Evolutionary conservation across 208 protist genomes (phyloP), one percentile per base, ranked within the genome.

Genomic region (Giardia muris): DNA sequence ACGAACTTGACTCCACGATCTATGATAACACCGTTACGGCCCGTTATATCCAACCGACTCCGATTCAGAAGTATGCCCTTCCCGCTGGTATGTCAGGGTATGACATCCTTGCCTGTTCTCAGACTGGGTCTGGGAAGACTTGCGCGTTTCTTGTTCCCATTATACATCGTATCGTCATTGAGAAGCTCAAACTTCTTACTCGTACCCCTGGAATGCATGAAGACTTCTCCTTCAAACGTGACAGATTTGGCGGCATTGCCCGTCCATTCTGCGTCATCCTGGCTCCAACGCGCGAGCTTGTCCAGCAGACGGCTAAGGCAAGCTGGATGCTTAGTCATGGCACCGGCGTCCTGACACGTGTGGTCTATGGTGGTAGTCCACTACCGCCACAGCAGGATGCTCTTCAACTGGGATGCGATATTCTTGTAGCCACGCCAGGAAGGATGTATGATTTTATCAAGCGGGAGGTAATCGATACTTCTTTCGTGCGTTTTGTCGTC

Each of bases 231-330:
- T 47, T 47, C 44, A 4, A 47, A 43, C 30, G 1, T 22, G 30
- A 76, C 57, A 30, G 19, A 10, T 39, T 39, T 10, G 57, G 57
- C 57, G n/a, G 1, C 10, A 45, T 4, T 0, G 67, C 93, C 0
- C 0, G 43, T 0, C 92, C 93, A 0, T 90, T 93, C 46, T 96
- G 96, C 0, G 92, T 99, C 87, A 97, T 99, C 43, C 95, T 99
- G 92, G 97, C 97, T 45, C 98, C 98, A 0, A 99, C 98, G 0
- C 96, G 98, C 89, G 98, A 99, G 93, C 95, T 99, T 2, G 98
- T 97, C 0, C 95, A 97, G 94, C 98, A 99, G 95, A 99, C 98
- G 93, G 97, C 98, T 92, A 95, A 96, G 39, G 98, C 99, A 93
- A 95, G 96, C 3, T 87, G 92, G n/a, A 98, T 98, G 93, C 97